These are phyloP conservation scores for Elsinoe batatas DNA, from an alignment of 2,329 filamentous ascomycete species.

Conservation along the genomic window DNA sequence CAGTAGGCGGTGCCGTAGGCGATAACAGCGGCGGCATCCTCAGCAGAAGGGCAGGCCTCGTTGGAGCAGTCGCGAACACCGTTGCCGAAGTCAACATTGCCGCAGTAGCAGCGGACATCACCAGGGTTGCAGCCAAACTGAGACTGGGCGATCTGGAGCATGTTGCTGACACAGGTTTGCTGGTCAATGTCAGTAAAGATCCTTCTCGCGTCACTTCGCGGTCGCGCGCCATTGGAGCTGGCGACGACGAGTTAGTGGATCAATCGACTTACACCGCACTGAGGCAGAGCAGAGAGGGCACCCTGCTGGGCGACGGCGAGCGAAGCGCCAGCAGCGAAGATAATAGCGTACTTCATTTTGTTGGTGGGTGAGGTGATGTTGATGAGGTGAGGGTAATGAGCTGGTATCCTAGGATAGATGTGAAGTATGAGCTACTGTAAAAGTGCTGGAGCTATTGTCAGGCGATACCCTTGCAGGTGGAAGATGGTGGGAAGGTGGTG, in stretches of 20 bases:
- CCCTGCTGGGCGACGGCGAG: conserved; percentile 25
- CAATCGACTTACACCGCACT: conserved; percentile 27
- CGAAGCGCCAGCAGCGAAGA: conserved; percentile 24
- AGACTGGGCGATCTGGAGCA: conserved; percentile 24
- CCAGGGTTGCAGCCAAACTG: conserved; percentile 24
- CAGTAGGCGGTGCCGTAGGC: conserved; percentile 28
- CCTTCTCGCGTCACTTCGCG: neutral
- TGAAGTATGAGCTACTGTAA: neutral
- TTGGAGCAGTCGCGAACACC: conserved; percentile 32
- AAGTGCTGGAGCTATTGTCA: neutral
- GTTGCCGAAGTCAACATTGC: conserved; percentile 27
- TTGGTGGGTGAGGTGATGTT: conserved; percentile 8
- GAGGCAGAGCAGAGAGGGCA: conserved; percentile 22
- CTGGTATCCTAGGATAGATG: conserved; percentile 4
- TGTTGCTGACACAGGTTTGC: conserved; percentile 30
- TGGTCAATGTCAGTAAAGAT: conserved; percentile 14
- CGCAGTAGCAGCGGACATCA: conserved; percentile 30
- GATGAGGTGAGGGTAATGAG: conserved; percentile 2
- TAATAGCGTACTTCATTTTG: conserved; percentile 28
- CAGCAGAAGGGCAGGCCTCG: conserved; percentile 23
- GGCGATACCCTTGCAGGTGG: conserved; percentile 8
- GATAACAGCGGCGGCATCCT: conserved; percentile 24
- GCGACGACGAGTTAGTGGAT: neutral
- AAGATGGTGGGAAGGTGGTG: neutral
- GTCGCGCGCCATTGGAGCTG: neutral